These are phyloP conservation scores for Metschnikowia lachancei DNA, from an alignment of 805 yeast species.

Conservation along the genomic window DNA sequence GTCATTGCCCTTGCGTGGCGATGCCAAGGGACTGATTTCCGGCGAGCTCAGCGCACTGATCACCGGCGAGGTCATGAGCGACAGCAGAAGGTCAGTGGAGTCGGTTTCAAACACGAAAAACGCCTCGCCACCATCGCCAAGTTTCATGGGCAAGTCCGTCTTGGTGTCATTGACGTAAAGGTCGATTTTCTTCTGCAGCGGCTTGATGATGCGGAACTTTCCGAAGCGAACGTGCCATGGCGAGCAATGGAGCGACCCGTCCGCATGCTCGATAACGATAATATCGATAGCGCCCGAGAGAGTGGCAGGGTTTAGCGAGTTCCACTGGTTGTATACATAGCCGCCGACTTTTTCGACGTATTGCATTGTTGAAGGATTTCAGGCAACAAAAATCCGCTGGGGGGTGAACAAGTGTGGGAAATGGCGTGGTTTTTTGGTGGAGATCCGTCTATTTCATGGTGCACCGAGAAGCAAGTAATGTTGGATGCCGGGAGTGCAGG, in stretches of 20 bases:
- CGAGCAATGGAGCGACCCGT: conserved; percentile 78
- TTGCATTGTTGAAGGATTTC: conserved; percentile 59
- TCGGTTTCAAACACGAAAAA: conserved; percentile 91
- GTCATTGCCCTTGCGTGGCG: neutral
- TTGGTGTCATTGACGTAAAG: conserved; percentile 79
- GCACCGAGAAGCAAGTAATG: too few relatives aligned
- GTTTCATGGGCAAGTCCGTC: conserved; percentile 88
- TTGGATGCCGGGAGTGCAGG: too few relatives aligned
- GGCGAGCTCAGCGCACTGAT: conserved; percentile 68
- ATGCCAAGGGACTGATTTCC: conserved; percentile 30
- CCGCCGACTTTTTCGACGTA: conserved; percentile 95
- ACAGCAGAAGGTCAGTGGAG: conserved; percentile 60
- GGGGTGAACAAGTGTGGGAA: too few relatives aligned
- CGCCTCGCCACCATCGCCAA: conserved; percentile 98
- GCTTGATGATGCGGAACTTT: conserved; percentile 85
- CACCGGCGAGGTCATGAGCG: conserved; percentile 84
- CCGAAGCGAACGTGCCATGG: conserved; percentile 98
- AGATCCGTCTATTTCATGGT: too few relatives aligned
- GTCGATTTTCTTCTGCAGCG: conserved; percentile 92
- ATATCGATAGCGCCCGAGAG: conserved; percentile 96
- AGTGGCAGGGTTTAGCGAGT: conserved; percentile 93
- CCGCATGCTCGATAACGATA: conserved; percentile 86
- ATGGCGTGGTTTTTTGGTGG: too few relatives aligned
- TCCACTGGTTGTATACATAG: conserved; percentile 95
- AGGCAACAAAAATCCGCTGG: neutral